Evolutionary conservation across 495 filamentous ascomycete genomes (phyloP).

Genomic region (Tuber microsphaerosporum): DNA sequence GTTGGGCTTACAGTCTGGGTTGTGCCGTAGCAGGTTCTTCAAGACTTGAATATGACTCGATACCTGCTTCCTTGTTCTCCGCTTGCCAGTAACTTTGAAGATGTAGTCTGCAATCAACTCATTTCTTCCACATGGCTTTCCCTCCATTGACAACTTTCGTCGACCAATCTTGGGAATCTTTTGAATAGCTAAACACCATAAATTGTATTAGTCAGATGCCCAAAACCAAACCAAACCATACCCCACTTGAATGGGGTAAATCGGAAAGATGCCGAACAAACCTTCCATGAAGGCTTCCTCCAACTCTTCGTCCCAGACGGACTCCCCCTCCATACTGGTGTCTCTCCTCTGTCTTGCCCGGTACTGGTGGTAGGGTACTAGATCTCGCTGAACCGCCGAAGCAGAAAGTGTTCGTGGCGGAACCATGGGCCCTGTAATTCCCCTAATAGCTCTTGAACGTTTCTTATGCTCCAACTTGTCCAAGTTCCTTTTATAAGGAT

Average conservation of each 20-base stretch:
- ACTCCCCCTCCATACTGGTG: slow-evolving; percentile 35
- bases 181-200: slow-evolving; percentile 58
- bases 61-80: slow-evolving; percentile 73
- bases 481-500: slow-evolving; percentile 21
- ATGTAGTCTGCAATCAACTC: slow-evolving; percentile 85
- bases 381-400: slow-evolving; percentile 26
- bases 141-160: slow-evolving; percentile 64
- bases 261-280: slow-evolving; percentile 44
- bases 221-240: neutral
- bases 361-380: slow-evolving; percentile 41
- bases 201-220: slow-evolving; percentile 13
- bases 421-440: slow-evolving; percentile 19
- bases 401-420: slow-evolving; percentile 26
- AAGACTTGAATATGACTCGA: slow-evolving; percentile 97
- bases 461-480: slow-evolving; percentile 33
- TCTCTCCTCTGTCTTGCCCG: slow-evolving; percentile 39
- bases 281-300: slow-evolving; percentile 88
- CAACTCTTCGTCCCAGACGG: slow-evolving; percentile 70
- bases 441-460: slow-evolving; percentile 23
- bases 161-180: slow-evolving; percentile 75
- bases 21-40: slow-evolving; percentile 65
- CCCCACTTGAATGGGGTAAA: slow-evolving; percentile 9
- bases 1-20: slow-evolving; percentile 48
- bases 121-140: slow-evolving; percentile 75
- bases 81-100: slow-evolving; percentile 58